Conservation (phyloP, 2,329 filamentous ascomycete species). For the Fusarium sp. region DNA sequence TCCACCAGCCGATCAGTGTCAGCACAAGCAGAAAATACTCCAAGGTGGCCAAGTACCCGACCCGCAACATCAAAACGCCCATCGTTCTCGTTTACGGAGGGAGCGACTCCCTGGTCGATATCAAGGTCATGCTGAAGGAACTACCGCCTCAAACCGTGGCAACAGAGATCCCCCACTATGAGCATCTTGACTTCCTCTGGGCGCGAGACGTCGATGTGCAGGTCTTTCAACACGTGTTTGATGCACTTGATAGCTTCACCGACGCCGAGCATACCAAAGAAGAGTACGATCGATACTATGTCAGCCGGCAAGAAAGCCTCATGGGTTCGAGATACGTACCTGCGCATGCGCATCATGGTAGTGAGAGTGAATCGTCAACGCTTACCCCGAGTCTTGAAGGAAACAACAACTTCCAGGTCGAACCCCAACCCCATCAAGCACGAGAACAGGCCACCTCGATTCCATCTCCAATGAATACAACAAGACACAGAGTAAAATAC, state of each 20-base stretch:
- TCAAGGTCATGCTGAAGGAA: constrained; percentile 89
- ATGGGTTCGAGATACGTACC: constrained; percentile 50
- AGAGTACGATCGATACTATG: constrained; percentile 67
- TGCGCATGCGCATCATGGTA: constrained; percentile 43
- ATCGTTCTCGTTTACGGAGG: constrained; percentile 94
- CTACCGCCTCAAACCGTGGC: constrained; percentile 85
- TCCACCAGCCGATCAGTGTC: constrained; percentile 78
- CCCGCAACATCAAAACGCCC: constrained; percentile 94
- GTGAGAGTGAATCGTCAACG: constrained; percentile 52
- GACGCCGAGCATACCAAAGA: constrained; percentile 65
- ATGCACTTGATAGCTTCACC: constrained; percentile 80
- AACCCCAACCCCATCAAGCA: constrained; percentile 43
- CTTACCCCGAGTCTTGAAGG: constrained; percentile 40
- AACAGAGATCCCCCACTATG: constrained; percentile 89
- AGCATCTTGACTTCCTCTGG: constrained; percentile 98
- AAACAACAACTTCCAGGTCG: constrained; percentile 6
- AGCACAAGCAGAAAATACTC: constrained; percentile 83
- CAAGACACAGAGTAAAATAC: constrained; percentile 25
- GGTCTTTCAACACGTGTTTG: constrained; percentile 91
- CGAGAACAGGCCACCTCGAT: constrained; percentile 37
- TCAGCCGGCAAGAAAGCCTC: constrained; percentile 61
- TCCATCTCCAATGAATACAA: constrained; percentile 34
- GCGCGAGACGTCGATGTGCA: constrained; percentile 82
- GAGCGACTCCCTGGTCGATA: constrained; percentile 92
- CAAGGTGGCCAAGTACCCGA: constrained; percentile 95